A percentile compares a stretch with the other conserved stretches of the same genome.
phyloP scores from a whole-genome alignment of 345 rosid genomes.

The Streptanthus diversifolius region DNA sequence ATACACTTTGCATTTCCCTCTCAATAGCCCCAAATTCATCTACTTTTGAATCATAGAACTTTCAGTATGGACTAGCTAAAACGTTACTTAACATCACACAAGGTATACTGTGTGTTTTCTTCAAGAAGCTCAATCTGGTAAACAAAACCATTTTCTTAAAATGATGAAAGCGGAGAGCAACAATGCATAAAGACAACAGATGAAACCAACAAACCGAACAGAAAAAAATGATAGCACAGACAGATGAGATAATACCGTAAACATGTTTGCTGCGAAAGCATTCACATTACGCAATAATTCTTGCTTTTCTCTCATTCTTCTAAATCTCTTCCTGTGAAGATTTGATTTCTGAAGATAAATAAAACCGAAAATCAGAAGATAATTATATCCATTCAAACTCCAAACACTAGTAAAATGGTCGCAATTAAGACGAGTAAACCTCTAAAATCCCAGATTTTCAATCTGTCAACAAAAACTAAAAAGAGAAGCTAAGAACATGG shows the following conservation, averaged over 20 bases:
- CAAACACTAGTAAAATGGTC: background rate
- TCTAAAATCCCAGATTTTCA: background rate
- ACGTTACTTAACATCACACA: background rate
- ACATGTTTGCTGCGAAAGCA: conserved; percentile 50
- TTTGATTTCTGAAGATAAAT: conserved; percentile 25
- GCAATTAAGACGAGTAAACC: background rate
- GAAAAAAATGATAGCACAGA: background rate
- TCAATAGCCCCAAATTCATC: background rate
- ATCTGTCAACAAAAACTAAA: background rate
- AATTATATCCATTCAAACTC: background rate
- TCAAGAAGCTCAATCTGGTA: background rate
- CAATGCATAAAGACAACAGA: background rate
- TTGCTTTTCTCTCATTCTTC: conserved; percentile 46
- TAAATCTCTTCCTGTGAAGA: conserved; percentile 43
- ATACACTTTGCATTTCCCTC: background rate
- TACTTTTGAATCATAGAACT: background rate
- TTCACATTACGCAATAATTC: conserved; percentile 44
- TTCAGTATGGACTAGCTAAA: background rate
- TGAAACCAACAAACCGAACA: background rate
- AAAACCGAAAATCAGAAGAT: background rate
- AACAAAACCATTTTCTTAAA: background rate
- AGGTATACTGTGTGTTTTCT: background rate
- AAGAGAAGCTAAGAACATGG: background rate
- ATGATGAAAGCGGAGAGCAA: background rate
- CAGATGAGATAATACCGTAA: conserved; percentile 40